phyloP scores from a whole-genome alignment of 2,329 filamentous ascomycete species.

The Claviceps fusiformis region DNA sequence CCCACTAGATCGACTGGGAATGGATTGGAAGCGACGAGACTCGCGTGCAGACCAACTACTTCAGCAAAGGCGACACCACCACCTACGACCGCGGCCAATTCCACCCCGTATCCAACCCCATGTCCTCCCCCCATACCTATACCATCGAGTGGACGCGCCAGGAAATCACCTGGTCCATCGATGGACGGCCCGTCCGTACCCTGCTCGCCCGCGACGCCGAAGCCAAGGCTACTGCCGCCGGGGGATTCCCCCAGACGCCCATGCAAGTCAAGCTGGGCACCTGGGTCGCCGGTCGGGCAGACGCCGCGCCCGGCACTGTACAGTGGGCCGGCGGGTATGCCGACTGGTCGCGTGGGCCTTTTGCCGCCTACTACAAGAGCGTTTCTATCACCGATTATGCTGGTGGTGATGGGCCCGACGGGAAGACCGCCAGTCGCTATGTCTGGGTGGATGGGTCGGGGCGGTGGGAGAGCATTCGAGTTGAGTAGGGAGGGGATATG shows the following conservation, averaged over 20 bases:
- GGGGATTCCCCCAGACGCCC: conserved; percentile 54
- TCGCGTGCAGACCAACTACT: conserved; percentile 73
- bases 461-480: conserved; percentile 26
- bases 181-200: conserved; percentile 47
- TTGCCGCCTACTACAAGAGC: conserved; percentile 29
- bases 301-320: conserved; percentile 57
- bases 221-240: conserved; percentile 26
- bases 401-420: conserved; percentile 17
- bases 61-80: conserved; percentile 57
- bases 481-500: conserved; percentile 6
- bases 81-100: conserved; percentile 57
- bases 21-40: conserved; percentile 56
- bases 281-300: conserved; percentile 46
- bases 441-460: conserved; percentile 26
- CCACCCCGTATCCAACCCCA: conserved; percentile 39
- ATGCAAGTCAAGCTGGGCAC: conserved; percentile 58
- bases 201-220: conserved; percentile 45
- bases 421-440: conserved; percentile 25
- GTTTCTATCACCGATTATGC: conserved; percentile 30
- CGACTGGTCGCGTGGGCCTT: conserved; percentile 28
- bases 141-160: conserved; percentile 53
- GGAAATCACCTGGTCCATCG: conserved; percentile 49
- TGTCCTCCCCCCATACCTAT: conserved; percentile 48
- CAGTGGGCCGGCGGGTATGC: conserved; percentile 50
- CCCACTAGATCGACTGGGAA: conserved; percentile 61